Base-by-base conservation (phyloP, 371 early-diverging fungal species). In the Dinochytrium kinnereticum region DNA sequence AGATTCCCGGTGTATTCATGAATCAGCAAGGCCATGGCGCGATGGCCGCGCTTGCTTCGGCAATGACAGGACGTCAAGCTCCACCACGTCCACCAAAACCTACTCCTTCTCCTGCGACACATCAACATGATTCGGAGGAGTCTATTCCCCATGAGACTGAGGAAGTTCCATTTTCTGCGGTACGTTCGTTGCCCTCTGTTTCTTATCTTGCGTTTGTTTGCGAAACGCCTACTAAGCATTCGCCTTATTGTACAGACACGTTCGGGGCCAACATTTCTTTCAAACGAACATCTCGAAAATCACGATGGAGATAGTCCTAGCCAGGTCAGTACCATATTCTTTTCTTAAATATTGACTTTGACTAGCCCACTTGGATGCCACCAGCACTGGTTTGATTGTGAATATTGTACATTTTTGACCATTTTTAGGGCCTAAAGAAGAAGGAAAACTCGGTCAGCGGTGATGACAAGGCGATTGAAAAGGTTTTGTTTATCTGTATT, bases 381-480 rank as follows among this genome's bases (percentile, higher is more conserved):
- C 44, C 44, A 44, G 19, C 44, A 44, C 19, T 44, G 44, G 44
- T 44, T 13, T 44, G n/a, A n/a, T n/a, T n/a, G n/a, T n/a, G n/a
- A n/a, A n/a, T n/a, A n/a, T n/a, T n/a, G n/a, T n/a, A n/a, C n/a
- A n/a, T n/a, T n/a, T n/a, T n/a, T n/a, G n/a, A n/a, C n/a, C n/a
- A n/a, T 17, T 15, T 34, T 34, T 61, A 61, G 61, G 61, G 34
- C 17, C 36, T 61, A 34, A 81, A 80, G 65, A 64, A 73, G 64
- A 80, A 80, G 69, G 82, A 81, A 71, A 72, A 82, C 67, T 76
- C 77, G 28, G 64, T 53, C 21, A 78, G 79, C 51, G 85, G 84
- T 1, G 86, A 86, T 59, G 86, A 86, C 66, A 76, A 74, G 40
- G 84, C 84, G 19, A 76, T 86, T 61, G 86, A 86, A 76, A 83